Percentiles rank a stretch among this genome's conserved stretches.
These are phyloP conservation scores for Aureoboletus auriporus DNA, from an alignment of 768 basidiomycete genomes.

Conservation along the genomic window DNA sequence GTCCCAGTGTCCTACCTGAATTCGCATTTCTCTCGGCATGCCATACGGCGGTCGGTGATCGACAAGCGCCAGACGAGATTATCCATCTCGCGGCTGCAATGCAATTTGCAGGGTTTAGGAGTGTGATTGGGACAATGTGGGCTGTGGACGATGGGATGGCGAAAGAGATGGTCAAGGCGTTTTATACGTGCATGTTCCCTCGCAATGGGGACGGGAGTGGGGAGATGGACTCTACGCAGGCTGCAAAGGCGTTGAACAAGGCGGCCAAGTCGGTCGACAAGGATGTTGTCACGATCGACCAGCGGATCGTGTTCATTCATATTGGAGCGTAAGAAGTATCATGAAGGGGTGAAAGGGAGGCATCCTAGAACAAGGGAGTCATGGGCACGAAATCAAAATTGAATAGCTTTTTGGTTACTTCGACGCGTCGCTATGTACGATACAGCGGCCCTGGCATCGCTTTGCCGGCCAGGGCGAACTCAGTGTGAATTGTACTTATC, in stretches of 20 bases:
- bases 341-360: neutral
- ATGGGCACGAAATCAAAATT: neutral
- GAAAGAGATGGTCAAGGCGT: constrained; percentile 15
- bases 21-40: constrained; percentile 36
- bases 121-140: constrained; percentile 36
- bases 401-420: too few species aligned
- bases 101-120: constrained; percentile 32
- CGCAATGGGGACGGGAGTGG: neutral
- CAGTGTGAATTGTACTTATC: too few species aligned
- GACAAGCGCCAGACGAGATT: constrained; percentile 27
- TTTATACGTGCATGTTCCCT: constrained; percentile 19
- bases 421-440: too few species aligned
- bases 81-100: constrained; percentile 34
- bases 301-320: constrained; percentile 26
- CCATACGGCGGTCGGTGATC: constrained; percentile 25
- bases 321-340: constrained; percentile 11
- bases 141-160: constrained; percentile 26
- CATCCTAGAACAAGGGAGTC: too few species aligned
- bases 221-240: constrained; percentile 11
- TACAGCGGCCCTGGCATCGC: too few species aligned
- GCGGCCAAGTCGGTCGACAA: constrained; percentile 21
- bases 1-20: neutral
- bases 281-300: constrained; percentile 18
- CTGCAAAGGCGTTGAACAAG: constrained; percentile 17
- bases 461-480: too few species aligned